A percentile compares a stretch with the other conserved stretches of the same genome.
phyloP scores from a whole-genome alignment of 305 asterid genomes.

The Caryopteris hybrid region DNA sequence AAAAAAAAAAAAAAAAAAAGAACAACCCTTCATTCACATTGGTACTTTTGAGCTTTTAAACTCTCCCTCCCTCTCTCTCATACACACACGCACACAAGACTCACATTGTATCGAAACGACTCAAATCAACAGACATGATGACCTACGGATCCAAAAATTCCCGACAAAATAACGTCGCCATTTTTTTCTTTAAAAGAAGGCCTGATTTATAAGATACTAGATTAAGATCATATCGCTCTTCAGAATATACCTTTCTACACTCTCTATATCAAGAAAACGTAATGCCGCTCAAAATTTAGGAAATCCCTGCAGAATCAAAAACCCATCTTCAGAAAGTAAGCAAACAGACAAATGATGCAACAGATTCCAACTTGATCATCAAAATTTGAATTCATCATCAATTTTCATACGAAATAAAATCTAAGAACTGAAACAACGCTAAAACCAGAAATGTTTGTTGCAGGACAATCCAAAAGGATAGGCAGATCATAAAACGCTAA shows the following conservation, averaged over 20 bases:
- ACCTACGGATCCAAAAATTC: conserved; percentile 20
- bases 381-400: not conserved
- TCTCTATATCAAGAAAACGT: not conserved
- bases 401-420: conserved; percentile 5
- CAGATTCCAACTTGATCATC: conserved; percentile 16
- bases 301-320: conserved; percentile 19
- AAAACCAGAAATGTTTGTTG: not conserved
- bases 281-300: conserved; percentile 33
- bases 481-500: conserved; percentile 15
- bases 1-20: no score
- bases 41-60: no score
- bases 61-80: no score
- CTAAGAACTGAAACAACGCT: not conserved
- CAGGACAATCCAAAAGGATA: not conserved
- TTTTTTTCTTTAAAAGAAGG: not conserved
- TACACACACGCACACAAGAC: no score
- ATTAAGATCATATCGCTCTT: conserved; percentile 2
- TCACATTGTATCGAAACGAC: no score
- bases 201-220: conserved; percentile 18
- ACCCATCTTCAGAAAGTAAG: conserved; percentile 4
- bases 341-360: not conserved
- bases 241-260: conserved; percentile 19
- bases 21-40: no score
- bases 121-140: no score
- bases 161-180: not conserved